Percentiles rank a stretch among this genome's conserved stretches.
phyloP scores from a whole-genome alignment of 2,329 filamentous ascomycete species.

The Sphaerostilbella broomeana region DNA sequence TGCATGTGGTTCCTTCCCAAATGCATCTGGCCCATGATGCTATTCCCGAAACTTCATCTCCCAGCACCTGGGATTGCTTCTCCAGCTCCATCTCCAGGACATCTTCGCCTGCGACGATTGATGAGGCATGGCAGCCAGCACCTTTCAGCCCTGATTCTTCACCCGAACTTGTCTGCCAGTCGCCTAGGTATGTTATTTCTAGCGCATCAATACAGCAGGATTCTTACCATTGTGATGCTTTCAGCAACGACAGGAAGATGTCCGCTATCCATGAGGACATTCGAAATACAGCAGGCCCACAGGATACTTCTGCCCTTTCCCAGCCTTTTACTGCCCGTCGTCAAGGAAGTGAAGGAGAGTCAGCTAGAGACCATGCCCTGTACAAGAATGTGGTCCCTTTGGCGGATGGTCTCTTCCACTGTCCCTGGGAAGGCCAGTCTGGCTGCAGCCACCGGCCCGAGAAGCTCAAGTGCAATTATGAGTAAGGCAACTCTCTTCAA shows the following conservation, averaged over 20 bases:
- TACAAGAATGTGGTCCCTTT: constrained; percentile 61
- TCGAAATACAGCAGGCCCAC: constrained; percentile 18
- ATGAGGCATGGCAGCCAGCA: constrained; percentile 40
- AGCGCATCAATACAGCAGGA: constrained; percentile 4
- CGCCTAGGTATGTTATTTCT: constrained; percentile 44
- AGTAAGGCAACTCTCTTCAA: constrained; percentile 55
- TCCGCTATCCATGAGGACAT: constrained; percentile 24
- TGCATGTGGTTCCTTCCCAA: constrained; percentile 52
- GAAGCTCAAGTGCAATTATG: constrained; percentile 98
- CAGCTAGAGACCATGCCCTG: constrained; percentile 58
- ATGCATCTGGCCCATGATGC: constrained; percentile 49
- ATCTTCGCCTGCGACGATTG: constrained; percentile 43
- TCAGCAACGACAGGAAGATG: constrained; percentile 27
- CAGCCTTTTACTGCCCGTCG: constrained; percentile 41
- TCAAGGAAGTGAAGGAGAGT: constrained; percentile 47
- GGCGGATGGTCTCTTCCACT: constrained; percentile 82
- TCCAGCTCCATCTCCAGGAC: constrained; percentile 47
- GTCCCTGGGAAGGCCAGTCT: constrained; percentile 69
- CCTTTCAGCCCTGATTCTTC: constrained; percentile 38
- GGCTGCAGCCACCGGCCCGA: constrained; percentile 85
- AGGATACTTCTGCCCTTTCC: constrained; percentile 24
- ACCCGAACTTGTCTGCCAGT: constrained; percentile 43
- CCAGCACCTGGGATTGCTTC: constrained; percentile 46
- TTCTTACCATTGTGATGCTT: constrained; percentile 19
- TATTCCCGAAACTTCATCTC: constrained; percentile 43